Evolutionary conservation across 202 grass and related monocot genomes (phyloP), one percentile per base, ranked within the genome.

Genomic region (Panicum virgatum): DNA sequence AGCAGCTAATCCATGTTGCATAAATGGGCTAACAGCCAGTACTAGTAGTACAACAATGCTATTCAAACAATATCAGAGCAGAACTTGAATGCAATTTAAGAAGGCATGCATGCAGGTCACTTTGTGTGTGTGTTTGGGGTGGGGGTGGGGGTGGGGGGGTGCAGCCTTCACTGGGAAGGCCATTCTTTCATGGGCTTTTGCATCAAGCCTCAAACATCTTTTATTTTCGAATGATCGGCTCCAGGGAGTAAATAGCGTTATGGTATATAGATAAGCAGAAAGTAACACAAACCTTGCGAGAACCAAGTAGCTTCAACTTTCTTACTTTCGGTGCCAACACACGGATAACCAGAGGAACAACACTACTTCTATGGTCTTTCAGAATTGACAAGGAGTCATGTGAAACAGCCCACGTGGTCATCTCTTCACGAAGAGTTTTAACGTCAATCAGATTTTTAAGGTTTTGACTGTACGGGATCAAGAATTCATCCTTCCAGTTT

Each of bases 391-490:
- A 34, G 15, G 86, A 92, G 39, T 95, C 96, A 81, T 75, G 69
- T 71, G 96, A 98, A 91, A 98, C 84, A 74, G 90, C 32, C 96
- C 96, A 98, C 64, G 90, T 95, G 58, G 96, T 92, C 72, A 98
- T 85, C 82, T 95, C 96, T 87, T 98, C 92, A 66, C 92, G 90
- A 29, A 98, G 72, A 67, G 81, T 95, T 81, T 98, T 93, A 56
- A 91, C 70, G 15, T 73, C 45, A 34, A 91, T 87, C 56, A 98
- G 66, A 88, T 95, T 93, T 53, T 86, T 92, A 66, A 98, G 83
- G 76, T 93, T 86, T 72, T 89, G 80, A 45, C 77, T 67, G 65
- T 98, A 95, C 30, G 92, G 87, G 12, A 42, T 64, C 57, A 98
- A 32, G 62, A 83, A 98, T 44, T 90, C 88, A 80, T 98, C 88